A percentile compares a stretch with the other conserved stretches of the same genome.
Evolutionary conservation across 345 rosid genomes (phyloP).

Genomic region (Luvunga scandens): DNA sequence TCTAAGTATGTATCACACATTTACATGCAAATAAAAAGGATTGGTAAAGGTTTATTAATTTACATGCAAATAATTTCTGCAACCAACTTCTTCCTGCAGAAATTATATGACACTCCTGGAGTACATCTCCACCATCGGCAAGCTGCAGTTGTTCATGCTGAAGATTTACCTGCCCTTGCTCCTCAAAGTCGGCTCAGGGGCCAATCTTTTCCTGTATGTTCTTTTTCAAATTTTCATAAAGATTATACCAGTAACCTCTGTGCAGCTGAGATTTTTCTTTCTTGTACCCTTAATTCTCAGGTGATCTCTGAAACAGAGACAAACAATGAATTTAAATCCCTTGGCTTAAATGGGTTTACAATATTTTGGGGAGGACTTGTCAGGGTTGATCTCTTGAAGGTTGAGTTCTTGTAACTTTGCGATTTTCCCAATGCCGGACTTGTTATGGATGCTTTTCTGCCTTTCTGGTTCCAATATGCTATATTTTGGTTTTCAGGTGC

Average conservation of each 20-base stretch:
- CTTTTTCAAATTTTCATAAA: constrained; percentile 11
- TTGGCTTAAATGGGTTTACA: constrained; percentile 70
- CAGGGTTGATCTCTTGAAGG: constrained; percentile 82
- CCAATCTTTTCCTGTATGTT: constrained; percentile 62
- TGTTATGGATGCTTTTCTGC: neutral
- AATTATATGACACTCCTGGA: constrained; percentile 87
- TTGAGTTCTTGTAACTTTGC: constrained; percentile 22
- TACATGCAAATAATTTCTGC: too few species aligned
- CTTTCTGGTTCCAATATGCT: constrained; percentile 11
- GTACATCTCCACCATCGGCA: constrained; percentile 97
- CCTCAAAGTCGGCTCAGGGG: constrained; percentile 87
- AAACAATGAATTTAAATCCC: constrained; percentile 27
- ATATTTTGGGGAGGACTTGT: constrained; percentile 98
- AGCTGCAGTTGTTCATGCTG: constrained; percentile 90
- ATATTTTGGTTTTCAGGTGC: constrained; percentile 51
- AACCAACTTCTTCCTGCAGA: constrained; percentile 39
- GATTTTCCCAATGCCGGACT: constrained; percentile 3
- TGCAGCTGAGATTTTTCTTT: constrained; percentile 8
- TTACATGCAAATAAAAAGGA: neutral
- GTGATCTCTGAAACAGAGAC: constrained; percentile 25
- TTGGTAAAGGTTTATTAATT: neutral
- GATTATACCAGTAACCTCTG: neutral
- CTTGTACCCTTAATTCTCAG: constrained; percentile 26
- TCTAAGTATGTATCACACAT: neutral
- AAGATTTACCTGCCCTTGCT: constrained; percentile 90